These are phyloP conservation scores for Botryotinia globosa DNA, from an alignment of 2,329 filamentous ascomycete genomes.

Conservation along the genomic window DNA sequence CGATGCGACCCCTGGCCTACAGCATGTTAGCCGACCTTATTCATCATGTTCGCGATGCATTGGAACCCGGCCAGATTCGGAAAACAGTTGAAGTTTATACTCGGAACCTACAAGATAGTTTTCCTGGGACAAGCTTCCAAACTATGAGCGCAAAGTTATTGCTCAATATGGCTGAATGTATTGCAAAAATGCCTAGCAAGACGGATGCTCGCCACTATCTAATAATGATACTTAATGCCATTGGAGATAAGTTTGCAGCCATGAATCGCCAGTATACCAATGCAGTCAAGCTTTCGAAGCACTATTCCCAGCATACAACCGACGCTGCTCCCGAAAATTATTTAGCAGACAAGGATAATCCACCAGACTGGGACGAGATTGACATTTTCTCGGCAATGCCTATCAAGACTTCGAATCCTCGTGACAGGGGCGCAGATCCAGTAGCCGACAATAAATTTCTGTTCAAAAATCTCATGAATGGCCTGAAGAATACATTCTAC, in stretches of 20 bases:
- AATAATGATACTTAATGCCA: conserved; percentile 96
- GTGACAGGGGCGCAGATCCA: conserved; percentile 84
- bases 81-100: conserved; percentile 98
- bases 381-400: conserved; percentile 96
- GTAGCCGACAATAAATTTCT: conserved; percentile 97
- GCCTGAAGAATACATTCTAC: conserved; percentile 94
- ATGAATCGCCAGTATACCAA: conserved; percentile 98
- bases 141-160: conserved; percentile 98
- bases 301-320: conserved; percentile 63
- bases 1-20: conserved; percentile 90
- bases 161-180: conserved; percentile 97
- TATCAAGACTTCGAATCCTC: conserved; percentile 89
- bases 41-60: conserved; percentile 89
- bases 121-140: conserved; percentile 97
- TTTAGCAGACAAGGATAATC: conserved; percentile 74
- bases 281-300: conserved; percentile 85
- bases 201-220: conserved; percentile 91
- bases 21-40: conserved; percentile 98
- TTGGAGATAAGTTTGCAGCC: conserved; percentile 94
- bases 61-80: conserved; percentile 86
- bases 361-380: conserved; percentile 95
- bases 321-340: conserved; percentile 73
- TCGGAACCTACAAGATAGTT: conserved; percentile 89
- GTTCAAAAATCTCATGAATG: conserved; percentile 94
- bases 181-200: conserved; percentile 90